Percentiles rank a stretch among this genome's conserved stretches.
Conservation (phyloP, 192 early-diverging fungal species). For the Backusella morwellensis region DNA sequence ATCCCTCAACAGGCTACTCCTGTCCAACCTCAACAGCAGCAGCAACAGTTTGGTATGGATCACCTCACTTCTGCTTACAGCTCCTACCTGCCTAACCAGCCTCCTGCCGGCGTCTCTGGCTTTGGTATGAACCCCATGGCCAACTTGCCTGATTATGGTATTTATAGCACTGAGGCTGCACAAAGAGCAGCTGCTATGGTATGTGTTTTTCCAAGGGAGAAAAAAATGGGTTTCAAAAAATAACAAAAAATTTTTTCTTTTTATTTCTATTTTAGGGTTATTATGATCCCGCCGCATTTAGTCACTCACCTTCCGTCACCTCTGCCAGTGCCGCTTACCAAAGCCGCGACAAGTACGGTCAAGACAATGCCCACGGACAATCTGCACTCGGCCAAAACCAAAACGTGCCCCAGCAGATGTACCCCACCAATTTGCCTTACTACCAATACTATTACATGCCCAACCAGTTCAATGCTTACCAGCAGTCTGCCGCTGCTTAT, state of each 20-base stretch:
- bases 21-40: constrained; percentile 22
- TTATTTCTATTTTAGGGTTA: constrained; percentile 24
- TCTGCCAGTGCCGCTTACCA: constrained; percentile 47
- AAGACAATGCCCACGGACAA: constrained; percentile 39
- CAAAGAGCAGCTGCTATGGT: constrained; percentile 39
- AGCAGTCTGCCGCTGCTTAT: constrained; percentile 74
- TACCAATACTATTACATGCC: constrained; percentile 80
- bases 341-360: constrained; percentile 44
- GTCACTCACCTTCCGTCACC: constrained; percentile 57
- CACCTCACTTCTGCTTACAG: constrained; percentile 45
- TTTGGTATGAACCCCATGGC: constrained; percentile 57
- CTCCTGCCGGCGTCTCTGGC: constrained; percentile 44
- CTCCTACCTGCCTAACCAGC: constrained; percentile 47
- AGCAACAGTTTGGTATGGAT: constrained; percentile 37
- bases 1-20: neutral
- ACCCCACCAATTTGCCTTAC: constrained; percentile 67
- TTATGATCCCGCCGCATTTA: constrained; percentile 53
- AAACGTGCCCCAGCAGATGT: constrained; percentile 44
- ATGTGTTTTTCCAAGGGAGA: neutral
- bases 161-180: constrained; percentile 65
- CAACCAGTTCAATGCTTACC: constrained; percentile 79
- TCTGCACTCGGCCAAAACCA: constrained; percentile 30
- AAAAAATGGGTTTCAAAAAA: neutral
- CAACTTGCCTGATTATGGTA: constrained; percentile 48
- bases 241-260: neutral